A percentile compares a stretch with the other conserved stretches of the same genome.
Evolutionary conservation across 495 filamentous ascomycete genomes (phyloP).

Genomic region (Annulohypoxylon maeteangense): DNA sequence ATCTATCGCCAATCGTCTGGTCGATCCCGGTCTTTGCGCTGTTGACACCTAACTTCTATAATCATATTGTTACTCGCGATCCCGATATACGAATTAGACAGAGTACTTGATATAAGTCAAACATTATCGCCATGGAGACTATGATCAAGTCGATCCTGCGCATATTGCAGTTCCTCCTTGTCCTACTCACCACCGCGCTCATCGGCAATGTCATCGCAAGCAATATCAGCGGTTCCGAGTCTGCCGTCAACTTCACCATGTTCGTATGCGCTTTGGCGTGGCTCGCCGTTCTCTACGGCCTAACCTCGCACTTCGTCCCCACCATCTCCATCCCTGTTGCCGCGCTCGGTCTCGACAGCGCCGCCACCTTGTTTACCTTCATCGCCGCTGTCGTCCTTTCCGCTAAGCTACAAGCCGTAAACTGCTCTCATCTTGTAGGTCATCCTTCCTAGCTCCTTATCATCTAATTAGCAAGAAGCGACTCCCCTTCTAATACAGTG

Average conservation of each 20-base stretch:
- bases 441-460: not conserved
- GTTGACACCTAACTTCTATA: not conserved
- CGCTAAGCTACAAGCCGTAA: conserved; percentile 56
- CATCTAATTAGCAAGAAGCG: not conserved
- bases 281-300: conserved; percentile 53
- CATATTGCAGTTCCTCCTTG: conserved; percentile 54
- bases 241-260: conserved; percentile 62
- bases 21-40: conserved; percentile 6
- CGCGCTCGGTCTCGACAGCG: conserved; percentile 53
- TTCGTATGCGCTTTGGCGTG: conserved; percentile 59
- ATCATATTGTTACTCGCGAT: not conserved
- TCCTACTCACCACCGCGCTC: conserved; percentile 58
- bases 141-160: conserved; percentile 53
- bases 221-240: conserved; percentile 52
- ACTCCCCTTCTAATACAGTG: conserved; percentile 11
- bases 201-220: conserved; percentile 62
- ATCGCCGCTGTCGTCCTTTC: conserved; percentile 59
- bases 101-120: not conserved
- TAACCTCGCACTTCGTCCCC: conserved; percentile 48
- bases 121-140: conserved; percentile 48
- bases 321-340: conserved; percentile 50
- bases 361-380: conserved; percentile 57
- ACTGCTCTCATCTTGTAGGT: conserved; percentile 51
- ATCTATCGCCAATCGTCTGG: conserved; percentile 3
- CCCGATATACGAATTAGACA: not conserved